These are phyloP conservation scores for Capronia americana DNA, from an alignment of 2,329 filamentous ascomycete genomes.

Conservation along the genomic window DNA sequence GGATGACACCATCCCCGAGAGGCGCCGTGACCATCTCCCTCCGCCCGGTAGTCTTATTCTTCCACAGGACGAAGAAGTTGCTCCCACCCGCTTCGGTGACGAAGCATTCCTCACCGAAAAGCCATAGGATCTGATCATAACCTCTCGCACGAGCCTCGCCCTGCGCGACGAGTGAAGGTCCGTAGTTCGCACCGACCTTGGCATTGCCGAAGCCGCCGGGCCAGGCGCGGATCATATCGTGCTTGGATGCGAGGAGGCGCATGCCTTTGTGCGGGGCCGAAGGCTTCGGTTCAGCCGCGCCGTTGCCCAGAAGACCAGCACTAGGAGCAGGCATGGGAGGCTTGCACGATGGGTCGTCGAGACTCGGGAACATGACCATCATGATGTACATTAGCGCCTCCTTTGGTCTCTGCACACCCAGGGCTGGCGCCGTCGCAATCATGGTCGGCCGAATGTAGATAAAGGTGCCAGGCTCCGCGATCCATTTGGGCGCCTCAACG, in stretches of 20 bases:
- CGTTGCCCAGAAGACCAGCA: constrained; percentile 1
- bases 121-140: constrained; percentile 92
- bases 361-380: constrained; percentile 50
- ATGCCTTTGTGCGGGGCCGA: constrained; percentile 26
- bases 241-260: constrained; percentile 69
- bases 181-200: constrained; percentile 94
- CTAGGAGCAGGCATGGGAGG: constrained; percentile 13
- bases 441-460: constrained; percentile 87
- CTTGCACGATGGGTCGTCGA: constrained; percentile 27
- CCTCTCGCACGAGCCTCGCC: constrained; percentile 74
- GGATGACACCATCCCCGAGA: constrained; percentile 79
- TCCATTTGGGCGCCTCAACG: constrained; percentile 42
- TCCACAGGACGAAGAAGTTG: constrained; percentile 89
- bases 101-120: constrained; percentile 76
- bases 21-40: constrained; percentile 81
- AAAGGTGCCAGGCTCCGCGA: constrained; percentile 62
- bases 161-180: constrained; percentile 79
- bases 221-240: constrained; percentile 89
- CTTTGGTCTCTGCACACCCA: constrained; percentile 79
- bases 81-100: constrained; percentile 91
- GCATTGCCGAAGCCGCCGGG: constrained; percentile 90
- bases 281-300: constrained; percentile 11
- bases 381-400: constrained; percentile 80
- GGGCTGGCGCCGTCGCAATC: constrained; percentile 79
- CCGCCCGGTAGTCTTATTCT: constrained; percentile 58